A percentile compares a stretch with the other conserved stretches of the same genome.
phyloP scores from a whole-genome alignment of 1,284 basidiomycete genomes.

The Lignosus rhinocerotis region DNA sequence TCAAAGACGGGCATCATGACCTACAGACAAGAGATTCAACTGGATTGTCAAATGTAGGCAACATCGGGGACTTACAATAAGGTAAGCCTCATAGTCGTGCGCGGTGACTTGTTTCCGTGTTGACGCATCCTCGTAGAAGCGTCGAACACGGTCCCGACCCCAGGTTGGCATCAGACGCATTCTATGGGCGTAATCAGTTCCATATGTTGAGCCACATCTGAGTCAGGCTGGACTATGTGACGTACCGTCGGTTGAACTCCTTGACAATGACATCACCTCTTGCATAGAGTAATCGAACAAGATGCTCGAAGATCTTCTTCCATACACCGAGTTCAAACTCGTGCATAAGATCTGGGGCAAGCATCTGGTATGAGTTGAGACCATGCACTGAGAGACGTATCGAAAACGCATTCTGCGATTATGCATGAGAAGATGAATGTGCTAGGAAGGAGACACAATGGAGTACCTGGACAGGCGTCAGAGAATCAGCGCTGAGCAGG shows the following conservation, averaged over 20 bases:
- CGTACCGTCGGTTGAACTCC: constrained; percentile 23
- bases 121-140: constrained; percentile 28
- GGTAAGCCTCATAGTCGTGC: constrained; percentile 32
- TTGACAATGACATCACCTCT: constrained; percentile 26
- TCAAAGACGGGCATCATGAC: constrained; percentile 34
- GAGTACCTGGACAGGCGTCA: too few species aligned
- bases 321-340: constrained; percentile 41
- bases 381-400: constrained; percentile 17
- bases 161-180: constrained; percentile 31
- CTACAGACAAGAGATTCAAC: too few species aligned
- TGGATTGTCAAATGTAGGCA: too few species aligned
- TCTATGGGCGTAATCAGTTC: too few species aligned
- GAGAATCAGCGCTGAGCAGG: not conserved
- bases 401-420: constrained; percentile 30
- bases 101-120: constrained; percentile 31
- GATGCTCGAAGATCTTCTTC: constrained; percentile 11
- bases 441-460: too few species aligned
- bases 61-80: constrained; percentile 29
- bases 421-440: too few species aligned
- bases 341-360: constrained; percentile 39
- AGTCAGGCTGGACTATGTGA: too few species aligned
- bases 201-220: too few species aligned
- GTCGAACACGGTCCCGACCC: constrained; percentile 29
- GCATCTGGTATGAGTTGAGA: constrained; percentile 31
- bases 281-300: constrained; percentile 7